A percentile compares a stretch with the other conserved stretches of the same genome.
phyloP scores from a whole-genome alignment of 305 asterid genomes.

The Ilex paraguariensis region DNA sequence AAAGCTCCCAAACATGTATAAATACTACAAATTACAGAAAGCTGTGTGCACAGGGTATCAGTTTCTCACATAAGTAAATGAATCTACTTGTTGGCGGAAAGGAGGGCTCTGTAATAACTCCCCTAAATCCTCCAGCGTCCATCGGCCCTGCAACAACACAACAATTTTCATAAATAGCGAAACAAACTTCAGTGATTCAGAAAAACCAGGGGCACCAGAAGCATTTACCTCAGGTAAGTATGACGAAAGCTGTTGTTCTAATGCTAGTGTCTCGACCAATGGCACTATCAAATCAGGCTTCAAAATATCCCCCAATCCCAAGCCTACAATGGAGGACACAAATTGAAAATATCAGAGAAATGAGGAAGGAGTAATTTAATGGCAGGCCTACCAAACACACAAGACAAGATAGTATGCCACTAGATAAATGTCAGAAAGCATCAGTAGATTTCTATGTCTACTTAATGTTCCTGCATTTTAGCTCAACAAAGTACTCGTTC shows the following conservation, averaged over 20 bases:
- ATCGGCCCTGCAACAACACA: conserved; percentile 51
- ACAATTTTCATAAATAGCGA: no score
- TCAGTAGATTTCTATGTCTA: no score
- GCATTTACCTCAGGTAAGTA: conserved; percentile 75
- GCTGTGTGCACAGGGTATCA: conserved; percentile 2
- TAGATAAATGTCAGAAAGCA: no score
- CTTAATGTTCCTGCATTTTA: no score
- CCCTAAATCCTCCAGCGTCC: conserved; percentile 74
- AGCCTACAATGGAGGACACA: conserved; percentile 41
- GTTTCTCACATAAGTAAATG: conserved; percentile 79
- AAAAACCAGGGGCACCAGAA: not conserved
- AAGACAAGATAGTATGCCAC: no score
- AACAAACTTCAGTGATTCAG: no score
- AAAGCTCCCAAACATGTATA: conserved; percentile 6
- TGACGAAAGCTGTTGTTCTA: conserved; percentile 63
- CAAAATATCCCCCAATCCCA: conserved; percentile 92
- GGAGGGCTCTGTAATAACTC: conserved; percentile 92
- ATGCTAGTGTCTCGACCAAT: conserved; percentile 57
- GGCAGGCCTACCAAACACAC: no score
- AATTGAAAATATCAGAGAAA: not conserved
- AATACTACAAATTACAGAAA: not conserved
- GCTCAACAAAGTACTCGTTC: no score
- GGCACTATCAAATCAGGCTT: conserved; percentile 79
- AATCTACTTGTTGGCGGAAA: conserved; percentile 91
- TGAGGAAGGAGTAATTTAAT: not conserved